Evolutionary conservation across 768 basidiomycete species (phyloP).

Genomic region (Cyclocybe cylindracea): DNA sequence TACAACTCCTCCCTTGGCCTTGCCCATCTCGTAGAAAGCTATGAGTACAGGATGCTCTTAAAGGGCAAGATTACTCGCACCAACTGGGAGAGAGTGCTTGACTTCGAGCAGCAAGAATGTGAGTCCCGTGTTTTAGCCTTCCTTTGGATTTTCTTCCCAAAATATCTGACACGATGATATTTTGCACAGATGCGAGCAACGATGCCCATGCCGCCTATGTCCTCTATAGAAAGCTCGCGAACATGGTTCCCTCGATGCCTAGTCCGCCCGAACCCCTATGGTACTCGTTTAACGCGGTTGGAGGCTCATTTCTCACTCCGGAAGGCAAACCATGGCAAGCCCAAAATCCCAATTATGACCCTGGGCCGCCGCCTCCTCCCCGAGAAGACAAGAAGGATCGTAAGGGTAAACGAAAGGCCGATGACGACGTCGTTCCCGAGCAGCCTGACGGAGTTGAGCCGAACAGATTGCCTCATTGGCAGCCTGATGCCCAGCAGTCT

Average conservation of each 20-base stretch:
- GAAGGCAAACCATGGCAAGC: slow-evolving; percentile 52
- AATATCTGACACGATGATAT: background rate
- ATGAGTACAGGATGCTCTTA: slow-evolving; percentile 48
- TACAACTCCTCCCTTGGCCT: slow-evolving; percentile 64
- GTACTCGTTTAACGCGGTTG: slow-evolving; percentile 59
- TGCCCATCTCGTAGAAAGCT: slow-evolving; percentile 62
- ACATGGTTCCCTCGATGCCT: slow-evolving; percentile 38
- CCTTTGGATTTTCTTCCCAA: slow-evolving; percentile 3
- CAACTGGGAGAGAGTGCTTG: slow-evolving; percentile 66
- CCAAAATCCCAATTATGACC: slow-evolving; percentile 69
- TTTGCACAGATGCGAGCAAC: slow-evolving; percentile 61
- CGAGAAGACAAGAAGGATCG: slow-evolving; percentile 13
- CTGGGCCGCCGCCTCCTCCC: slow-evolving; percentile 61
- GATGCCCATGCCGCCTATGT: slow-evolving; percentile 68
- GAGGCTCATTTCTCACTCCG: slow-evolving; percentile 46
- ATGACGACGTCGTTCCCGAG: background rate
- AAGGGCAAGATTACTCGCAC: slow-evolving; percentile 67
- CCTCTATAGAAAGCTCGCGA: slow-evolving; percentile 47
- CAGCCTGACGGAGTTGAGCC: no score
- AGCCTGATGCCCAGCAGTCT: no score
- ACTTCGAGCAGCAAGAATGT: slow-evolving; percentile 59
- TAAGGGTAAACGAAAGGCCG: background rate
- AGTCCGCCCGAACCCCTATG: slow-evolving; percentile 39
- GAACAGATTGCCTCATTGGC: no score
- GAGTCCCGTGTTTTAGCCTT: slow-evolving; percentile 24